Evolutionary conservation across 306 rosid species (phyloP), one percentile per base, ranked within the genome.

Genomic region (Dalbergia cultrata): DNA sequence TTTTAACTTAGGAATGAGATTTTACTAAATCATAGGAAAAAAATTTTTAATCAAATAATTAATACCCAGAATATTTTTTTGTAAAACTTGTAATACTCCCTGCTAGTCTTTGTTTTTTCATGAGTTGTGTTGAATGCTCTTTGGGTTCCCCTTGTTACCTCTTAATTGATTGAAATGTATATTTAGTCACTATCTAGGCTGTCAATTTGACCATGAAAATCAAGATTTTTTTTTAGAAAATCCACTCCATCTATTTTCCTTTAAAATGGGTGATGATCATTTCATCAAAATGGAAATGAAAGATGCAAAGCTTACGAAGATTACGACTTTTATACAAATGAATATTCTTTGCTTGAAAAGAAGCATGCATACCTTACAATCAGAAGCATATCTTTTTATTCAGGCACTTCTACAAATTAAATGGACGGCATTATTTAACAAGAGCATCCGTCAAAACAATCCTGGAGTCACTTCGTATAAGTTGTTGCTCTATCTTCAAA

Each of bases 321-420:
- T 68, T 75, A 37, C 4, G 21, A 54, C 9, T 8, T 54, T 1
- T 31, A 21, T n/a, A 50, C 11, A 16, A 60, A 12, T 75, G 60
- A 44, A 77, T 75, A 76, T 75, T 63, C 75, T 70, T 82, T 1
- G 31, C 56, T 72, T 17, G 49, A 75, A 72, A 80, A 50, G 70
- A 65, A 70, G 47, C 22, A 61, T 47, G 41, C 37, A 69, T 65
- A 58, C 82, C 78, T 80, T 86, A 77, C 76, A 89, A 75, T 67
- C 44, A 75, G 79, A 70, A 83, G 97, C 90, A 92, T 90, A 92
- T 85, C 65, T 57, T 78, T 78, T 76, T 76, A 50, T 35, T 35
- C 65, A 70, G 77, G 35, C 62, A 70, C 41, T 59, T 71, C 37
- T 47, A 73, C 43, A 26, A 74, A 54, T 54, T 54, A 33, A 62